A percentile compares a stretch with the other conserved stretches of the same genome.
These are phyloP conservation scores for Coniophora puteana DNA, from an alignment of 1,284 basidiomycete genomes.

Conservation along the genomic window DNA sequence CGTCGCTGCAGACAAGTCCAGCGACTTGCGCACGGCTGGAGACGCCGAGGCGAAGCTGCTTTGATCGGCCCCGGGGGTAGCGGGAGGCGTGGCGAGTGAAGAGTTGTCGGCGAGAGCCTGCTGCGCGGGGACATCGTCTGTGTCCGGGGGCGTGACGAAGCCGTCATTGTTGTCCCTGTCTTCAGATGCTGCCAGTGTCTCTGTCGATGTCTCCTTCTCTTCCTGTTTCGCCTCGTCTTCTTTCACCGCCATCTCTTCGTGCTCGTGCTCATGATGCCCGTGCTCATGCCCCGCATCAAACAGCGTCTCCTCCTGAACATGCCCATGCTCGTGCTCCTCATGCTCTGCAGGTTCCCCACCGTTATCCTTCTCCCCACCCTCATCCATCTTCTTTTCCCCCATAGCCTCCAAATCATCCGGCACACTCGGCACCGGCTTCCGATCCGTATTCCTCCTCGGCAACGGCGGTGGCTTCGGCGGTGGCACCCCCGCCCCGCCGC, in stretches of 20 bases:
- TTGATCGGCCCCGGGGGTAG: no score
- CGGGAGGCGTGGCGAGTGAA: no score
- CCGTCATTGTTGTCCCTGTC: background rate
- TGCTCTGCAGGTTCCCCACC: background rate
- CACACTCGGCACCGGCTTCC: conserved; percentile 13
- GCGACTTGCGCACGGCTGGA: no score
- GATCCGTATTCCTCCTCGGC: conserved; percentile 33
- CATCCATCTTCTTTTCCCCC: background rate
- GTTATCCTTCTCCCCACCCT: conserved; percentile 3
- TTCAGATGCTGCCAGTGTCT: conserved; percentile 1
- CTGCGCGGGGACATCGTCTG: background rate
- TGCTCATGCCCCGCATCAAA: no score
- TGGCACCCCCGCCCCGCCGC: no score
- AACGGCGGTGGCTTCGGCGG: conserved; percentile 28
- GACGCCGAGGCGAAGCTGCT: no score
- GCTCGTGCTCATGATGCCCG: conserved; percentile 1
- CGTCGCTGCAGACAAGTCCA: no score
- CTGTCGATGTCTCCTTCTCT: conserved; percentile 1
- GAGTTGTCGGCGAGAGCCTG: no score
- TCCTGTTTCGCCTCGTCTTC: conserved; percentile 12
- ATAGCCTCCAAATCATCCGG: background rate
- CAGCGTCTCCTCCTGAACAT: background rate
- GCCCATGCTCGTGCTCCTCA: background rate
- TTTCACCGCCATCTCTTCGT: background rate
- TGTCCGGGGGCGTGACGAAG: background rate